Evolutionary conservation across 345 rosid genomes (phyloP), one percentile per base, ranked within the genome.

Genomic region (Ceriops tagal): DNA sequence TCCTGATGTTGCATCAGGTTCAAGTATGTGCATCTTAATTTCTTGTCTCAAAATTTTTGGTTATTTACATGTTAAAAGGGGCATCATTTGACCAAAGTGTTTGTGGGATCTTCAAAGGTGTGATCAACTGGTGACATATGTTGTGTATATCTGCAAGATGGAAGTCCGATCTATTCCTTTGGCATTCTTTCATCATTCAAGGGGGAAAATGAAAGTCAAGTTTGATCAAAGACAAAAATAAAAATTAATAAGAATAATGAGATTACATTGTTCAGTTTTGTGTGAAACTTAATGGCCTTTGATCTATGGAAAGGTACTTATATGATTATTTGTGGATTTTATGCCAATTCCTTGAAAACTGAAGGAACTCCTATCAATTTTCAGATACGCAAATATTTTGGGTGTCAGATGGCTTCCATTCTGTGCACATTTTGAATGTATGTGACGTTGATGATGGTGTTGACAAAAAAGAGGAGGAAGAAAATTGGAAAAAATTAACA

Each of bases 341-440:
- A 13, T 43, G 49, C 15, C 49, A 11, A 13, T 43, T 43, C 18
- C 18, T 49, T 55, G 8, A 61, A 64, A 57, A 52, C 64, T 68
- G 66, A 76, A 66, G 62, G 66, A 53, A 22, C 22, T 65, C 68
- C 53, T 13, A 43, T 69, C 53, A 35, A 79, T 67, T 69, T 81
- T 77, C 79, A 91, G 96, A 84, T 77, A 68, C 70, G 4, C 89
- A 84, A 81, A 81, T 83, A 68, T 69, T 87, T 74, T 91, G 97
- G 96, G 64, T 89, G 51, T 79, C 87, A 4, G 96, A 91, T 76
- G 92, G 93, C 28, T 62, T 65, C 59, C 78, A 87, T 71, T 82
- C 92, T 5, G 77, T 89, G 80, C 88, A 86, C 57, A 68, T 75
- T 69, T 71, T 89, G 71, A 67, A 55, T 31, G 74, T 75, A 21